These are phyloP conservation scores for Knoxia roxburghii DNA, from an alignment of 257 asterid genomes.

Conservation along the genomic window DNA sequence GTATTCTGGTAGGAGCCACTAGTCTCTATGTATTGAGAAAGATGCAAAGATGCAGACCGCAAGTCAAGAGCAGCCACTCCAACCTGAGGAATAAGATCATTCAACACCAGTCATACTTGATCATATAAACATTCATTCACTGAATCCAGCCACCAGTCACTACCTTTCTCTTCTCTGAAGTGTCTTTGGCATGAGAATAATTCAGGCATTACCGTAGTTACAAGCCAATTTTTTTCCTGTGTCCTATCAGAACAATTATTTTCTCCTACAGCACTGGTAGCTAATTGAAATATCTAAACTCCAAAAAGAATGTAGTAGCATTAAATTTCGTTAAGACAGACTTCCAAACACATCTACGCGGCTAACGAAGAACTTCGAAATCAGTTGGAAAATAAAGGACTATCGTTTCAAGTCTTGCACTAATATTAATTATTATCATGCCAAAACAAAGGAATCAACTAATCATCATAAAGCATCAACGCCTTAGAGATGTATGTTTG, in stretches of 20 bases:
- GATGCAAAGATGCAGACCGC: slow-evolving; percentile 94
- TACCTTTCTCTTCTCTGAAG: neutral
- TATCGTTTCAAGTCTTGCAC: neutral
- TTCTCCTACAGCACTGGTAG: neutral
- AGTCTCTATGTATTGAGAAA: slow-evolving; percentile 93
- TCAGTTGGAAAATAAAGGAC: neutral
- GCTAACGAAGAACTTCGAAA: neutral
- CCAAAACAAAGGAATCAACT: neutral
- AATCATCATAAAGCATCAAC: neutral
- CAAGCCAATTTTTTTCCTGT: too few relatives aligned
- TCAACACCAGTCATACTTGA: slow-evolving; percentile 1
- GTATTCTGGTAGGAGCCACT: slow-evolving; percentile 93
- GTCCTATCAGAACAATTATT: too few relatives aligned
- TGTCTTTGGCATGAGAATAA: neutral
- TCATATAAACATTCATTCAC: slow-evolving; percentile 8
- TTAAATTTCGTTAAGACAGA: neutral
- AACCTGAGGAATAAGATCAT: slow-evolving; percentile 45
- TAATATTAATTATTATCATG: neutral
- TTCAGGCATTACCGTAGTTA: neutral
- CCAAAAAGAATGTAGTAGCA: neutral
- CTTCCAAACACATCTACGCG: neutral
- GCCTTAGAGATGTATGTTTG: too few relatives aligned
- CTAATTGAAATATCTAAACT: neutral
- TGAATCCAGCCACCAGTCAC: neutral
- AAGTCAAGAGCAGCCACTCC: slow-evolving; percentile 96